Conservation (phyloP, 768 basidiomycete genomes). For the Multifurca ochricompacta region DNA sequence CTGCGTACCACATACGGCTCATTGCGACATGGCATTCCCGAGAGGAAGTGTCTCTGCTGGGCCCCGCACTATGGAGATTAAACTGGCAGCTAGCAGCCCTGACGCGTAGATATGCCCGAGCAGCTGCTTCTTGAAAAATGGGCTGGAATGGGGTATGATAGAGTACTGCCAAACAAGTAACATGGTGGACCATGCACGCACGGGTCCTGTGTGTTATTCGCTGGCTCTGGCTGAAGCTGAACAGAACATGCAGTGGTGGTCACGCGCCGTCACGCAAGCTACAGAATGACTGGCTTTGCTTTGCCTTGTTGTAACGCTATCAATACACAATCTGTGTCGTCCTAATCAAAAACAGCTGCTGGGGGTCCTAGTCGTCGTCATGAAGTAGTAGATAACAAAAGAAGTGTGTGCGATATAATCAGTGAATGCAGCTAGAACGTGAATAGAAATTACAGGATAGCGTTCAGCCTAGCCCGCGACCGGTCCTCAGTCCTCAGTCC, state of each 20-base stretch:
- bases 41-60: background rate
- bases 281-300: no score
- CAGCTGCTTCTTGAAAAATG: constrained; percentile 42
- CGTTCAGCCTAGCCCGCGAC: background rate
- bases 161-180: constrained; percentile 22
- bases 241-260: background rate
- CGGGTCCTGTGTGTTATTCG: constrained; percentile 13
- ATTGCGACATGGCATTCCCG: background rate
- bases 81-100: background rate
- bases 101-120: constrained; percentile 39
- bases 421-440: constrained; percentile 13
- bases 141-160: constrained; percentile 29
- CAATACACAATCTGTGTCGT: constrained; percentile 7
- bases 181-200: constrained; percentile 41
- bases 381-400: constrained; percentile 13
- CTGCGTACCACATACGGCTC: background rate
- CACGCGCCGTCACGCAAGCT: constrained; percentile 3
- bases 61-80: no score
- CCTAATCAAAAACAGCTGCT: constrained; percentile 17
- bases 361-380: constrained; percentile 10
- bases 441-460: constrained; percentile 5
- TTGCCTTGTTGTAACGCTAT: constrained; percentile 6
- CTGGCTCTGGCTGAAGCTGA: no score
- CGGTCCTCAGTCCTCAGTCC: constrained; percentile 20
- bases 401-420: constrained; percentile 14